Conservation (phyloP, 352 stramenopile genomes). For the Pythium volutum region DNA sequence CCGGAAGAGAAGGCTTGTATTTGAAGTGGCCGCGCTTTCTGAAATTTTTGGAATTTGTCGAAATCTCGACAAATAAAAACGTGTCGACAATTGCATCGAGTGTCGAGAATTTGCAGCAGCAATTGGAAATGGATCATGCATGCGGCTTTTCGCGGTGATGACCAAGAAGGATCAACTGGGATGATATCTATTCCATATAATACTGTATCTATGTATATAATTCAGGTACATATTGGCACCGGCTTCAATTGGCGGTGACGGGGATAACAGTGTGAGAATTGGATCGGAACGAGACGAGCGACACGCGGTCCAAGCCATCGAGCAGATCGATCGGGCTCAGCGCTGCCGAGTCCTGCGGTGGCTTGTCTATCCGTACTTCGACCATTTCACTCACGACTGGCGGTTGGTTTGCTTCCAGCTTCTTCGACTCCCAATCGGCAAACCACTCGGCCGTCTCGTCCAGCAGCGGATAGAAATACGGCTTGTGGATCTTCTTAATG, state of each 20-base stretch:
- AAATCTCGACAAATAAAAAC: slow-evolving; percentile 6
- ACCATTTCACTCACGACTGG: background rate
- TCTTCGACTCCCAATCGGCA: slow-evolving; percentile 35
- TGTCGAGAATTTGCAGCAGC: too few relatives aligned
- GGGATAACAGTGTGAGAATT: slow-evolving; percentile 22
- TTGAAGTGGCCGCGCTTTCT: background rate
- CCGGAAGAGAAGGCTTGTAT: slow-evolving; percentile 2
- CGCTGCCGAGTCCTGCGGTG: background rate
- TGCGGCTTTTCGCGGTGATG: too few relatives aligned
- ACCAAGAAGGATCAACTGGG: too few relatives aligned
- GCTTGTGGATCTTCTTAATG: slow-evolving; percentile 42
- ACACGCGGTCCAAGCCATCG: slow-evolving; percentile 17
- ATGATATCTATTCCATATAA: background rate
- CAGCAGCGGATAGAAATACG: slow-evolving; percentile 60
- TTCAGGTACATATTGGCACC: too few relatives aligned
- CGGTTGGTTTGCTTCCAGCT: slow-evolving; percentile 3
- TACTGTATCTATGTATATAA: background rate
- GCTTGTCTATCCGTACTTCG: slow-evolving; percentile 24
- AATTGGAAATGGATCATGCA: too few relatives aligned
- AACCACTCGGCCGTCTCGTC: slow-evolving; percentile 52
- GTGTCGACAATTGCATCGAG: too few relatives aligned
- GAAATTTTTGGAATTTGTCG: background rate
- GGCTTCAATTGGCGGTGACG: slow-evolving; percentile 7
- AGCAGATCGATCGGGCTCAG: slow-evolving; percentile 1
- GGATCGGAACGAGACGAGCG: slow-evolving; percentile 16